These are phyloP conservation scores for Eruca vesicaria DNA, from an alignment of 441 rosid genomes.

Conservation along the genomic window DNA sequence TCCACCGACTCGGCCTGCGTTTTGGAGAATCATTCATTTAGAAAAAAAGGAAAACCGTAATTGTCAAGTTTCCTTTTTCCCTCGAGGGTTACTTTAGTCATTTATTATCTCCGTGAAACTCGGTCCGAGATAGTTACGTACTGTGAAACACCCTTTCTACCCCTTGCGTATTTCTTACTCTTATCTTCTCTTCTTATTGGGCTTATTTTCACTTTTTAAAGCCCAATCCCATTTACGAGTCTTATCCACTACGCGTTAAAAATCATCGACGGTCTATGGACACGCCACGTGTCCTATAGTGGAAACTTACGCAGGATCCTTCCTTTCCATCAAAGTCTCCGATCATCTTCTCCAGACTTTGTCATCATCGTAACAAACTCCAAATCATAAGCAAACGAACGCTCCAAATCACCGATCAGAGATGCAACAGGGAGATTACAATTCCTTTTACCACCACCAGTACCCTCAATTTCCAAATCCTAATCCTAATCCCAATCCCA, in stretches of 20 bases:
- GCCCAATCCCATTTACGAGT: constrained; percentile 48
- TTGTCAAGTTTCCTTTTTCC: background rate
- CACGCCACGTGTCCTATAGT: too few relatives aligned
- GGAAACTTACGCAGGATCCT: too few relatives aligned
- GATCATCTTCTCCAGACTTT: too few relatives aligned
- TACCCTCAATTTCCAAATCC: constrained; percentile 51
- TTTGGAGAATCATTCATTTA: background rate
- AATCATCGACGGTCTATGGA: too few relatives aligned
- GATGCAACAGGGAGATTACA: too few relatives aligned
- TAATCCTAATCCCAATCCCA: constrained; percentile 20
- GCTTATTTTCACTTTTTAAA: background rate
- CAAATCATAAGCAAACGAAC: too few relatives aligned
- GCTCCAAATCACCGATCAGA: too few relatives aligned
- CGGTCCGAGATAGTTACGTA: constrained; percentile 33
- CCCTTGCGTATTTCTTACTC: constrained; percentile 24
- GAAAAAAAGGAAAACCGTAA: constrained; percentile 24
- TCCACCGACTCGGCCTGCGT: constrained; percentile 35
- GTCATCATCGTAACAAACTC: background rate
- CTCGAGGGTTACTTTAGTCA: constrained; percentile 18
- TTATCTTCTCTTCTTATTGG: background rate
- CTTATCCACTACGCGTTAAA: constrained; percentile 11
- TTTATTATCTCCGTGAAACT: constrained; percentile 21
- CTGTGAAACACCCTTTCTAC: constrained; percentile 6
- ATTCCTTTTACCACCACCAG: constrained; percentile 39
- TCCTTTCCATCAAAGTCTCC: too few relatives aligned